Evolutionary conservation across 495 filamentous ascomycete genomes (phyloP), one percentile per base, ranked within the genome.

Genomic region (Aspergillus saccharolyticus): DNA sequence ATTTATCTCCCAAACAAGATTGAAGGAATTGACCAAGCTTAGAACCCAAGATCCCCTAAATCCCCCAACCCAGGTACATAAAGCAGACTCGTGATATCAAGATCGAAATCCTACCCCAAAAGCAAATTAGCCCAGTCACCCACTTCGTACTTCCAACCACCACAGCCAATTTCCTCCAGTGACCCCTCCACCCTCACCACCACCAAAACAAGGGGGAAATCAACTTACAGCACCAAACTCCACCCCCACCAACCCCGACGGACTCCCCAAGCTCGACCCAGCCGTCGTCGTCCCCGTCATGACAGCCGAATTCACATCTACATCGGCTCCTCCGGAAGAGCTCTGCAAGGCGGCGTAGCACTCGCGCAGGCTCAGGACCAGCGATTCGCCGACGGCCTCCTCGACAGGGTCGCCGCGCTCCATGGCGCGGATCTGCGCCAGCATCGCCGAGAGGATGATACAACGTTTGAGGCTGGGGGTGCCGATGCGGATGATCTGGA

Each of bases 391-490:
- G 9, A 63, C 57, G 2, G 51, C 58, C 12, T 43, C 47, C 30
- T 64, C 46, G 3, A 63, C 30, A n/a, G 49, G 55, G 17, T 62
- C 28, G 17, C 50, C 56, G 18, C 42, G 39, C 39, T 70, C 60
- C 61, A 64, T 64, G 10, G 65, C 65, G 7, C 56, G 51, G 20
- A 67, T 63, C 55, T 65, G 61, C 15, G 33, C 53, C 12, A 67
- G 42, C 10, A 65, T 44, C 10, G 57, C 67, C 9, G 63, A 51
- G 8, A 65, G 21, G 21, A 63, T 59, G 30, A 47, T 62, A 51
- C 61, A 65, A 2, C 65, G 63, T 51, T 67, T 70, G 54, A 63
- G 22, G 33, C 46, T 64, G 3, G 64, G 64, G 8, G 46, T 63
- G 10, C 64, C 62, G 14, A 63, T 30, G 1, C 43, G 22, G 18